phyloP scores from a whole-genome alignment of 208 protist genomes.

The Leishmania major region DNA sequence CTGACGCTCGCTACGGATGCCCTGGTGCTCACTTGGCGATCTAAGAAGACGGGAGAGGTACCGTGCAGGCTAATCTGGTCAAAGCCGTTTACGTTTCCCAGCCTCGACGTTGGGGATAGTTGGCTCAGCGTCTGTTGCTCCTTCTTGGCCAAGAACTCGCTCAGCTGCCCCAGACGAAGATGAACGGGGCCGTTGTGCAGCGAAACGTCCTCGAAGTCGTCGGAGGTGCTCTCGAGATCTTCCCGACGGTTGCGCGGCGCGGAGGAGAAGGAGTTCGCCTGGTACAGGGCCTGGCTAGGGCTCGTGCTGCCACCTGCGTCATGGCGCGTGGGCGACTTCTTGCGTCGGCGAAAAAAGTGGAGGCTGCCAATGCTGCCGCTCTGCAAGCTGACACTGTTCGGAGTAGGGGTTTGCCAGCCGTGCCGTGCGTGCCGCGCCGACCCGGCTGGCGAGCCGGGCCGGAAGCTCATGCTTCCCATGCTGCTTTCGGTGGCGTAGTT shows the following conservation, averaged over 20 bases:
- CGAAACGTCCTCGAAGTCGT: constrained; percentile 41
- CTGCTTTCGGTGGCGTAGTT: constrained; percentile 19
- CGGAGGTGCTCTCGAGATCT: constrained; percentile 40
- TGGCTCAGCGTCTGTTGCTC: not conserved
- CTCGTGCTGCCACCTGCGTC: not conserved
- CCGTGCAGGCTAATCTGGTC: constrained; percentile 23
- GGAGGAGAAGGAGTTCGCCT: not conserved
- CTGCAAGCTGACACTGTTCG: constrained; percentile 3
- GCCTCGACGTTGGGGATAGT: constrained; percentile 2
- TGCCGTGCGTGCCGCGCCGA: constrained; percentile 21
- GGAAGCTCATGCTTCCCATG: constrained; percentile 27
- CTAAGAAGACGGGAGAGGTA: constrained; percentile 9
- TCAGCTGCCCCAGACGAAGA: not conserved
- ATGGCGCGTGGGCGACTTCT: not conserved
- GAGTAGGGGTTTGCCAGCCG: constrained; percentile 6
- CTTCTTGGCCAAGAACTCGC: constrained; percentile 4
- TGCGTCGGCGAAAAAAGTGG: constrained; percentile 11
- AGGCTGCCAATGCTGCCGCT: constrained; percentile 1
- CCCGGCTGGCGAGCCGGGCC: constrained; percentile 24
- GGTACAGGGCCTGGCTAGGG: not conserved
- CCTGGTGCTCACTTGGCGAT: constrained; percentile 14
- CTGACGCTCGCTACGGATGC: not conserved
- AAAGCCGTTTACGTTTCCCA: constrained; percentile 3
- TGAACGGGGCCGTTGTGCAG: constrained; percentile 16
- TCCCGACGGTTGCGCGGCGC: constrained; percentile 14